Evolutionary conservation across 345 rosid genomes (phyloP), one percentile per base, ranked within the genome.

Genomic region (Eucalyptus globulus): DNA sequence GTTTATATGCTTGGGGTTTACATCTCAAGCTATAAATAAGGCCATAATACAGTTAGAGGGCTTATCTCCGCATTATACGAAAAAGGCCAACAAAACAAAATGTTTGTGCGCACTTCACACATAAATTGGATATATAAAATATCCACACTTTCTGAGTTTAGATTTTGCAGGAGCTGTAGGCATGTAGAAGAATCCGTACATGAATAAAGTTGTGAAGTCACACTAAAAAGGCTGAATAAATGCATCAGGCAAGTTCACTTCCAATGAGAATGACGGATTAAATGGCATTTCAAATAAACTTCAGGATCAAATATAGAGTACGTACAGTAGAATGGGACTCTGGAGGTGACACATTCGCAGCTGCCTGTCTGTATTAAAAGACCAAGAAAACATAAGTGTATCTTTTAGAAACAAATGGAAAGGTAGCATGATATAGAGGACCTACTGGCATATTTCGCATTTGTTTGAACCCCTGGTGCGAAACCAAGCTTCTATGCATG

Each of bases 361-460:
- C 97, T 40, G 95, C 89, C 49, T 91, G 94, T 91, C 98, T 97
- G 97, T 93, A 93, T 44, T 89, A 89, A 89, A 91, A 88, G 22
- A 72, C 81, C 49, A 87, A 91, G 45, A 44, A 86, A 80, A 53
- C 54, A 27, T 72, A 86, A 47, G 43, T 43, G 44, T 45, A 80
- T 27, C 10, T 34, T 65, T 43, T 49, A 44, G 49, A 60, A 58
- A 45, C n/a, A 45, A 80, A 47, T 27, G 49, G 7, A 85, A 45
- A 81, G 34, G 58, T 49, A 45, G 37, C 56, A n/a, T 29, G 21
- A 44, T 87, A 37, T 51, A 26, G 83, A 24, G 80, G 29, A 92
- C 95, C 95, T 93, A 95, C 97, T 94, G 96, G 96, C 99, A 97
- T 88, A 97, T 97, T 93, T 97, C 97, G 45, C 99, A 97, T 90